Percentiles rank a stretch among this genome's conserved stretches.
Conservation (phyloP, 2,329 filamentous ascomycete species). For the Cadophora luteo-olivacea region DNA sequence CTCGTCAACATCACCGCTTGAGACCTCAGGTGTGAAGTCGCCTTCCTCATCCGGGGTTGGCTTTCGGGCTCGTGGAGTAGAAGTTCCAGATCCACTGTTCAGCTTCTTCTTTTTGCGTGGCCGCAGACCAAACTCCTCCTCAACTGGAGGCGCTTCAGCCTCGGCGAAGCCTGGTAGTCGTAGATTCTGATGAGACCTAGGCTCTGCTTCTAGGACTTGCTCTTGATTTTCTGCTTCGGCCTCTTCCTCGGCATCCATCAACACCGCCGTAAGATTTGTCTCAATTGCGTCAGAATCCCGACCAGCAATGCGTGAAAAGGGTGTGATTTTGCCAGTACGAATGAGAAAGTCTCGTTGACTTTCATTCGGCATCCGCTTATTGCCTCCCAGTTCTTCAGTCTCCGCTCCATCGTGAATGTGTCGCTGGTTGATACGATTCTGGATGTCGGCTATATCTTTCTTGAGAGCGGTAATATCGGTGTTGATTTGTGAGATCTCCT, state of each 20-base stretch:
- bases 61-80: slow-evolving; percentile 34
- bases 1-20: slow-evolving; percentile 42
- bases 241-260: slow-evolving; percentile 82
- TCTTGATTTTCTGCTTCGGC: slow-evolving; percentile 50
- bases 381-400: slow-evolving; percentile 54
- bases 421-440: slow-evolving; percentile 79
- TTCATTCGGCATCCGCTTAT: slow-evolving; percentile 75
- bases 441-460: slow-evolving; percentile 80
- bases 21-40: slow-evolving; percentile 39
- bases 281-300: slow-evolving; percentile 63
- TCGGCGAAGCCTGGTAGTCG: slow-evolving; percentile 75
- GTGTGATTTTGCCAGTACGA: slow-evolving; percentile 95
- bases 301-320: slow-evolving; percentile 76
- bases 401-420: slow-evolving; percentile 59
- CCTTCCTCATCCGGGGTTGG: slow-evolving; percentile 44
- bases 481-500: slow-evolving; percentile 43
- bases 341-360: slow-evolving; percentile 89
- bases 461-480: slow-evolving; percentile 55
- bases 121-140: slow-evolving; percentile 63
- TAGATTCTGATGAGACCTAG: slow-evolving; percentile 74
- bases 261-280: slow-evolving; percentile 75
- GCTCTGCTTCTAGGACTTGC: slow-evolving; percentile 51
- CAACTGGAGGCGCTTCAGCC: slow-evolving; percentile 48
- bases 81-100: slow-evolving; percentile 44
- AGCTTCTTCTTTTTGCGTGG: slow-evolving; percentile 62